These are phyloP conservation scores for Fusarium tricinctum DNA, from an alignment of 2,329 filamentous ascomycete species.

Conservation along the genomic window DNA sequence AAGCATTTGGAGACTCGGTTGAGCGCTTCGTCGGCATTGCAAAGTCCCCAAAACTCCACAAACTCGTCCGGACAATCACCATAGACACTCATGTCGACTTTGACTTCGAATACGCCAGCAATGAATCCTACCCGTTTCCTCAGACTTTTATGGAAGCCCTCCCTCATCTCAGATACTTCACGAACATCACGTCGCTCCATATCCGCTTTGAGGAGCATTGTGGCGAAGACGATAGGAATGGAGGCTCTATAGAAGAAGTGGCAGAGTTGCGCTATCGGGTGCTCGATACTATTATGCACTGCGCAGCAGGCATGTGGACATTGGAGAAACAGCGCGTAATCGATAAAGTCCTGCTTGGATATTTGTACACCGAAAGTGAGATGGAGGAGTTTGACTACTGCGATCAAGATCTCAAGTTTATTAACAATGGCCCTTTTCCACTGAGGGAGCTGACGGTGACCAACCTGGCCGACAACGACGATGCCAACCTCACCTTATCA, in stretches of 20 bases:
- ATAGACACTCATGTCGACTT: constrained; percentile 33
- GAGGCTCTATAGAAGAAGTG: constrained; percentile 1
- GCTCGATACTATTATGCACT: constrained; percentile 36
- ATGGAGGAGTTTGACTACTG: background rate
- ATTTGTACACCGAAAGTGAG: fast-evolving
- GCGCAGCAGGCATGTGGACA: constrained; percentile 34
- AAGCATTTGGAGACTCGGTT: constrained; percentile 14
- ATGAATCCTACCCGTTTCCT: background rate
- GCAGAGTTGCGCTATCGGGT: constrained; percentile 23
- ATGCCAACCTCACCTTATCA: background rate
- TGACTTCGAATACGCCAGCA: background rate
- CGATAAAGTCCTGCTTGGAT: background rate
- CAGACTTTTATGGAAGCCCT: constrained; percentile 17
- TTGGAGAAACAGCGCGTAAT: constrained; percentile 19
- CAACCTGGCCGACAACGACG: constrained; percentile 32
- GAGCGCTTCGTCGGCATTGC: constrained; percentile 27
- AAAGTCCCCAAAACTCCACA: constrained; percentile 2
- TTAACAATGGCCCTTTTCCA: background rate
- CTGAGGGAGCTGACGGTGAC: constrained; percentile 30
- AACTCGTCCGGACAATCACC: constrained; percentile 28
- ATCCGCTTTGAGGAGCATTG: constrained; percentile 30
- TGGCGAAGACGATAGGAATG: background rate
- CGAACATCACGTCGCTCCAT: background rate
- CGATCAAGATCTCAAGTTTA: background rate
- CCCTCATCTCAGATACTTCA: constrained; percentile 2